These are phyloP conservation scores for Apiospora rasikravindrae DNA, from an alignment of 2,329 filamentous ascomycete species.

Conservation along the genomic window DNA sequence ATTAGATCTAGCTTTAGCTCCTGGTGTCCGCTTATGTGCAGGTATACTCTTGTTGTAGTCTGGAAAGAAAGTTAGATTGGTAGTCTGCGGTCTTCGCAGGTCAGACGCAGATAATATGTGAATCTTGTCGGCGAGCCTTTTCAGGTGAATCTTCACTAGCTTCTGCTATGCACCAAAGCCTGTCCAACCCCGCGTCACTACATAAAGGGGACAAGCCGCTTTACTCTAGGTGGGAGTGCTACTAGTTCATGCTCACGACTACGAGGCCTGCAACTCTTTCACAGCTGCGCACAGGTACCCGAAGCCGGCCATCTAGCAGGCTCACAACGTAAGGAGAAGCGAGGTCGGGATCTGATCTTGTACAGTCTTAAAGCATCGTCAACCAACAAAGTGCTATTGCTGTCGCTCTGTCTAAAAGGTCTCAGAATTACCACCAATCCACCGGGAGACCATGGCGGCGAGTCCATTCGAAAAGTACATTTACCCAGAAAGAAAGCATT, in stretches of 20 bases:
- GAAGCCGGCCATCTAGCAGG: not conserved
- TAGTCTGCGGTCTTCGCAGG: too few species aligned
- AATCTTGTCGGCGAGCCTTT: too few species aligned
- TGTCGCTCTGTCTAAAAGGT: not conserved
- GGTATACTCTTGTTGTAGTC: not conserved
- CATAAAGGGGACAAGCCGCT: too few species aligned
- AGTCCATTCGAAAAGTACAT: not conserved
- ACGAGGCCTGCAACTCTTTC: not conserved
- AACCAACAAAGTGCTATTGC: not conserved
- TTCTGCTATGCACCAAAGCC: too few species aligned
- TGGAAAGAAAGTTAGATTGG: not conserved
- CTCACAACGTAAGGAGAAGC: slow-evolving; percentile 1
- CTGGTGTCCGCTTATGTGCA: not conserved
- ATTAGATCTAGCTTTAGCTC: not conserved
- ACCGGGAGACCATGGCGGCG: not conserved
- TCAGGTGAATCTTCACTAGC: too few species aligned
- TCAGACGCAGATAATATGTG: too few species aligned
- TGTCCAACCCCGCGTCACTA: too few species aligned
- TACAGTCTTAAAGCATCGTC: not conserved
- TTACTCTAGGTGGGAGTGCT: too few species aligned
- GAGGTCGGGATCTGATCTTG: not conserved
- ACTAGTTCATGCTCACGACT: not conserved
- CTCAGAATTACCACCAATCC: not conserved
- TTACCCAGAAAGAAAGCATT: not conserved
- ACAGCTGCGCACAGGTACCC: not conserved